Conservation (phyloP, 1,139 yeast species). For the Pichiaceae sp. region DNA sequence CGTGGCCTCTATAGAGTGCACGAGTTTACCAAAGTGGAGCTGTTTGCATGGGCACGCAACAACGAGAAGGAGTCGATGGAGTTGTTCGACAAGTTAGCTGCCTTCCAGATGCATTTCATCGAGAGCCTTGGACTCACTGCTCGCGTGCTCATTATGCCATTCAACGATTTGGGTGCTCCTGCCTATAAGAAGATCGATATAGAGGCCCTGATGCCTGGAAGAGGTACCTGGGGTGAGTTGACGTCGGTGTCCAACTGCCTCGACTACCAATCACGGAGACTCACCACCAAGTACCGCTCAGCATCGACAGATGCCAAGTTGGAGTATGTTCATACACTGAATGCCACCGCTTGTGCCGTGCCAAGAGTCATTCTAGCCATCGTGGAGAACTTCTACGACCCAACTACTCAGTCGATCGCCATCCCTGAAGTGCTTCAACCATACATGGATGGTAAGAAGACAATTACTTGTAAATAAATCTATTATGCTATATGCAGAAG, state of each 20-base stretch:
- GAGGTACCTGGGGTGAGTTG: constrained; percentile 87
- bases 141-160: constrained; percentile 81
- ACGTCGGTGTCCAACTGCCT: constrained; percentile 89
- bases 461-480: constrained; percentile 18
- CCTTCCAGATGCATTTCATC: constrained; percentile 59
- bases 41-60: constrained; percentile 65
- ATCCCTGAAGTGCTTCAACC: constrained; percentile 66
- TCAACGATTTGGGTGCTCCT: constrained; percentile 87
- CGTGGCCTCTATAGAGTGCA: constrained; percentile 92
- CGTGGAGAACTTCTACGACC: constrained; percentile 75
- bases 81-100: constrained; percentile 53
- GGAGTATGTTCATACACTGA: constrained; percentile 69
- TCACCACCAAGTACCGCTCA: constrained; percentile 51
- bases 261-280: constrained; percentile 82
- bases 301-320: constrained; percentile 23
- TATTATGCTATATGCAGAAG: constrained; percentile 46
- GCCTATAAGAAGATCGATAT: constrained; percentile 88
- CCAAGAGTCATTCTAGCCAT: constrained; percentile 88
- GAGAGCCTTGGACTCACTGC: constrained; percentile 68
- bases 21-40: constrained; percentile 94
- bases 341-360: constrained; percentile 94
- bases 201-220: constrained; percentile 99
- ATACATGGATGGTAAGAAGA: constrained; percentile 54
- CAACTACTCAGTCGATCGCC: constrained; percentile 39
- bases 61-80: constrained; percentile 33